A percentile compares a stretch with the other conserved stretches of the same genome.
phyloP scores from a whole-genome alignment of 2,329 filamentous ascomycete genomes.

The Diplodia sapinea region DNA sequence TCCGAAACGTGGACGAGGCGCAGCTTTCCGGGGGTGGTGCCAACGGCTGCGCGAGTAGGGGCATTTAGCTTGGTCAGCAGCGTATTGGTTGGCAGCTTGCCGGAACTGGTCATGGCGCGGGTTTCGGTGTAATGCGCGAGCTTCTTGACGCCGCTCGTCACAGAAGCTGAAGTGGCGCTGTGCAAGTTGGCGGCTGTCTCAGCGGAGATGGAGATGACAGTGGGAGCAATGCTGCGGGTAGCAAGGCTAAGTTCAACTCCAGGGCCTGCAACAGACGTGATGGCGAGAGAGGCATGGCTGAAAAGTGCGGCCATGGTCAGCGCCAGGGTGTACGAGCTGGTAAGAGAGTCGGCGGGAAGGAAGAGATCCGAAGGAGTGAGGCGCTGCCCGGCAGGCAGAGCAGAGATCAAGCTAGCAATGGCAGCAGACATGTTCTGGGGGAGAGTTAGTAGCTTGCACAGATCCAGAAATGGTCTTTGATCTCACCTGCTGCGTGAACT shows the following conservation, averaged over 20 bases:
- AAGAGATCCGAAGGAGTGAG: slow-evolving; percentile 79
- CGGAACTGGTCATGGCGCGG: slow-evolving; percentile 68
- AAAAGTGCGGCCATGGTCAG: slow-evolving; percentile 83
- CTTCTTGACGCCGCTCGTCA: slow-evolving; percentile 68
- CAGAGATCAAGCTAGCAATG: slow-evolving; percentile 76
- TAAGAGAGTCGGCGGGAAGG: slow-evolving; percentile 81
- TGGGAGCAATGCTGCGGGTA: slow-evolving; percentile 76
- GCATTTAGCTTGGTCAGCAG: slow-evolving; percentile 68
- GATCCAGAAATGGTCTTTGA: not conserved
- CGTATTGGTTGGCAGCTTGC: slow-evolving; percentile 73
- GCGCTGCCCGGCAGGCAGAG: slow-evolving; percentile 76
- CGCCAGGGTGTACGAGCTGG: slow-evolving; percentile 77
- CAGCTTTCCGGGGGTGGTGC: slow-evolving; percentile 71
- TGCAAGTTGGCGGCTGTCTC: slow-evolving; percentile 74
- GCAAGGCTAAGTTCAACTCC: slow-evolving; percentile 74
- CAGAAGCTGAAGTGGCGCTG: slow-evolving; percentile 62
- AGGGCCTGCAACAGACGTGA: slow-evolving; percentile 84
- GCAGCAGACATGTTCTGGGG: slow-evolving; percentile 81
- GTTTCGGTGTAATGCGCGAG: slow-evolving; percentile 74
- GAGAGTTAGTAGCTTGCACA: slow-evolving; percentile 3
- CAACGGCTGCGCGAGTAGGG: slow-evolving; percentile 63
- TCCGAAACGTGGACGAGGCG: slow-evolving; percentile 83
- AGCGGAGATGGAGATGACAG: slow-evolving; percentile 79
- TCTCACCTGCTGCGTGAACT: slow-evolving; percentile 73
- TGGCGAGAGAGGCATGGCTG: slow-evolving; percentile 80